phyloP scores from a whole-genome alignment of 441 rosid genomes.

The Gossypium davidsonii region DNA sequence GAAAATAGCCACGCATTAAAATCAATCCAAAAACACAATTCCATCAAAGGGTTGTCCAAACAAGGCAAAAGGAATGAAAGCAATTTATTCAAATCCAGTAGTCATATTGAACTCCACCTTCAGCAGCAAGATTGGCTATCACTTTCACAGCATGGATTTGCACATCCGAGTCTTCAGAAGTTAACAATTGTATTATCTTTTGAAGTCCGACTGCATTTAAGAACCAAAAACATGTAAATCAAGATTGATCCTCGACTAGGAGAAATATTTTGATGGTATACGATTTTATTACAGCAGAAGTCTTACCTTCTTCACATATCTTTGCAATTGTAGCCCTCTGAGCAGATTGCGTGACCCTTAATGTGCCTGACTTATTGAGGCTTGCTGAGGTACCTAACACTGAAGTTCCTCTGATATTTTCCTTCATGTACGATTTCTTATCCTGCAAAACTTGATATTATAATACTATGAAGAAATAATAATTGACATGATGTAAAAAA shows the following conservation, averaged over 20 bases:
- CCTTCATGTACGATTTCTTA: constrained; percentile 45
- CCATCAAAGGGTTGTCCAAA: not conserved
- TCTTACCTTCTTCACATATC: constrained; percentile 90
- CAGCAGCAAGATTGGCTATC: constrained; percentile 94
- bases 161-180: constrained; percentile 76
- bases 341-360: constrained; percentile 54
- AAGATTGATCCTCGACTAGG: not conserved
- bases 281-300: not conserved
- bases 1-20: not conserved
- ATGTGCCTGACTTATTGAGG: constrained; percentile 49
- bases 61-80: not conserved
- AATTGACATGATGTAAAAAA: constrained; percentile 2
- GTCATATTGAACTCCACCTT: constrained; percentile 42
- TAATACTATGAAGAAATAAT: constrained; percentile 17
- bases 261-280: constrained; percentile 6
- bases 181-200: constrained; percentile 67
- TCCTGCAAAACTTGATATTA: constrained; percentile 35
- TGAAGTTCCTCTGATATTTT: constrained; percentile 42
- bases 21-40: not conserved
- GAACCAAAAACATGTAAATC: not conserved
- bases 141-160: constrained; percentile 91
- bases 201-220: constrained; percentile 63
- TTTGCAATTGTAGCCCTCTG: constrained; percentile 90
- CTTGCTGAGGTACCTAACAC: constrained; percentile 31
- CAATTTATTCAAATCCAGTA: not conserved